Evolutionary conservation across 257 asterid genomes (phyloP), one percentile per base, ranked within the genome.

Genomic region (Przewalskia tangutica): DNA sequence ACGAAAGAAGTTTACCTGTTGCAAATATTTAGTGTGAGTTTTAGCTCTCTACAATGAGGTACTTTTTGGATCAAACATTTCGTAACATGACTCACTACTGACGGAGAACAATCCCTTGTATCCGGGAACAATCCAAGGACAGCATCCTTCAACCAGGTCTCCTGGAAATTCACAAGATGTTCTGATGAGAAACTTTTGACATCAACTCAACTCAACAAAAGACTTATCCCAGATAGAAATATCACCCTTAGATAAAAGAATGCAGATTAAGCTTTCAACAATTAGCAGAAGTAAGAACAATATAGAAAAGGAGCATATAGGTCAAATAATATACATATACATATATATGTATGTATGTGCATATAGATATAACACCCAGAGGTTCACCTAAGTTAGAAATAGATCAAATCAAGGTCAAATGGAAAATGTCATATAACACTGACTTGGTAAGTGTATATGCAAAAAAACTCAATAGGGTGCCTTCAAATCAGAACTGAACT

Each of bases 111-210:
- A 86, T 93, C 97, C 83, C 88, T 89, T 77, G 97, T 96, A 89
- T 96, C 99, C 63, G 94, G 91, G 85, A 96, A 96, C 90, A 91
- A 84, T 84, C 92, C 84, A 79, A 96, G 98, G 79, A 89, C 98
- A 79, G 92, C 84, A 86, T 93, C 97, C 88, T 90, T 92, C 89
- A 96, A 86, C 99, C 99, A 96, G 75, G 89, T 88, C 84, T 96
- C 98, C 98, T 94, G 84, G 79, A 86, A 81, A 88, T 63, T 63
- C 58, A 83, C 73, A 84, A 83, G 55, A 80, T 81, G 83, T 70
- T 64, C 66, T 7, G 17, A 51, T 78, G 84, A 78, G 78, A 78
- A 79, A 79, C 50, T 9, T 32, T 81, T 66, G 12, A 32, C 62
- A 51, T 48, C 78, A 12, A 34, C 70, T 48, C 77, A 34, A 80